Evolutionary conservation across 331 rosid species (phyloP).

Genomic region (Malus hybrid): DNA sequence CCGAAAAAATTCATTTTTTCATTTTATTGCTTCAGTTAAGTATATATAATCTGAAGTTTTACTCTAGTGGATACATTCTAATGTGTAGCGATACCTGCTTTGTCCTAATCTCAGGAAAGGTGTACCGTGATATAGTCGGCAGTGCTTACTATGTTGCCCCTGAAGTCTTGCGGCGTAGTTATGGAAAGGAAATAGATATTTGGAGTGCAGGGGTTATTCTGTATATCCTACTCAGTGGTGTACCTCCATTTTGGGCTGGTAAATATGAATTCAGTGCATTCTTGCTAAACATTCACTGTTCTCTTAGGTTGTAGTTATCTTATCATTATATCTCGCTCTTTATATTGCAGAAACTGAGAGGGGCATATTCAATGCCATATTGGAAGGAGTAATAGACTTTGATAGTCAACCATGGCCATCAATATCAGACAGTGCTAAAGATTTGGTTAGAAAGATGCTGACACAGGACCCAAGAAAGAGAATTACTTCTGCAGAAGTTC

Average conservation of each 20-base stretch:
- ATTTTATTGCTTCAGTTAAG: neutral
- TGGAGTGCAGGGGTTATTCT: slow-evolving; percentile 96
- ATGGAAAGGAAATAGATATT: slow-evolving; percentile 85
- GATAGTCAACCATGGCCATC: slow-evolving; percentile 89
- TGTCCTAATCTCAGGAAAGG: slow-evolving; percentile 56
- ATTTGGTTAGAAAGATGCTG: slow-evolving; percentile 79
- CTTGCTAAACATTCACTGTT: slow-evolving; percentile 6
- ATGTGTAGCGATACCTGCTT: neutral
- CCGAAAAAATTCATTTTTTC: neutral
- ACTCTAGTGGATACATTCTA: neutral
- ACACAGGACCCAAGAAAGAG: slow-evolving; percentile 78
- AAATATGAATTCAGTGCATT: slow-evolving; percentile 5
- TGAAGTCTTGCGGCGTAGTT: slow-evolving; percentile 70
- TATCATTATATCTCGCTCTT: neutral
- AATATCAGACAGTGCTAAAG: slow-evolving; percentile 76
- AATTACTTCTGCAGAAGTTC: slow-evolving; percentile 79
- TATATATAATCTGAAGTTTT: neutral
- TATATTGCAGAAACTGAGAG: slow-evolving; percentile 66
- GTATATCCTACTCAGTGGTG: slow-evolving; percentile 87
- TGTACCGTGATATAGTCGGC: slow-evolving; percentile 82
- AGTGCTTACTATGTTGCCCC: slow-evolving; percentile 97
- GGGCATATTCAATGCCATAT: slow-evolving; percentile 71
- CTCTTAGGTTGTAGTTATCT: neutral
- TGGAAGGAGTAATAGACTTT: slow-evolving; percentile 79
- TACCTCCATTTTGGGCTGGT: slow-evolving; percentile 98